Evolutionary conservation across 2,329 filamentous ascomycete genomes (phyloP), one percentile per base, ranked within the genome.

Genomic region (Penicillium frequentans): DNA sequence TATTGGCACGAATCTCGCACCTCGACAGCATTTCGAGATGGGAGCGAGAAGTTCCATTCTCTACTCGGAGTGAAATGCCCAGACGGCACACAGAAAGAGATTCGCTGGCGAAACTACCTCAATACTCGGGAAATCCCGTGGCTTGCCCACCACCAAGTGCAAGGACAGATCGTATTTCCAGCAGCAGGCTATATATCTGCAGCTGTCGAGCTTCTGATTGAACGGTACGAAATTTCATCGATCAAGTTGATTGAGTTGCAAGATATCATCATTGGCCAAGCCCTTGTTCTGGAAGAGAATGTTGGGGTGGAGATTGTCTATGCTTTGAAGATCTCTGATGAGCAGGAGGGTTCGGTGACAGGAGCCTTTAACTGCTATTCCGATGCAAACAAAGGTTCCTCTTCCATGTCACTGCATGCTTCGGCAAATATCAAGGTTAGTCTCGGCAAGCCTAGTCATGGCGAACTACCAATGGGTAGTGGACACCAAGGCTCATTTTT

Each of bases 111-210:
- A 14, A 74, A 73, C 39, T 58, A 68, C 39, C 58, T 76, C 6
- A 57, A 62, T 5, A 55, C 67, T 1, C 53, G 52, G 3, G 73
- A 76, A 46, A 58, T 74, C 9, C 62, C 70, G 0, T 76, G 74
- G 74, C 54, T 76, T 5, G 39, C 29, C 3, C 69, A 69, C 49
- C 74, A 77, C 48, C 61, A 65, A 35, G 56, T 77, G 2, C 70
- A 73, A 43, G 64, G 64, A 1, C 66, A 72, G 47, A 64, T 66
- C 8, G 59, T 73, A 8, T 70, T 72, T 29, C 72, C 72, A 5
- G 69, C 63, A 5, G 65, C 70, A 6, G 71, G 63, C 1, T 74
- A 68, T 35, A 52, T 70, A 5, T 61, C 58, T 1, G 70, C 69
- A 29, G 69, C 68, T 2, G 54, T 69, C 1, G 70, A 74, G 35